phyloP scores from a whole-genome alignment of 2,329 filamentous ascomycete species.

The Fusarium nelsonii region DNA sequence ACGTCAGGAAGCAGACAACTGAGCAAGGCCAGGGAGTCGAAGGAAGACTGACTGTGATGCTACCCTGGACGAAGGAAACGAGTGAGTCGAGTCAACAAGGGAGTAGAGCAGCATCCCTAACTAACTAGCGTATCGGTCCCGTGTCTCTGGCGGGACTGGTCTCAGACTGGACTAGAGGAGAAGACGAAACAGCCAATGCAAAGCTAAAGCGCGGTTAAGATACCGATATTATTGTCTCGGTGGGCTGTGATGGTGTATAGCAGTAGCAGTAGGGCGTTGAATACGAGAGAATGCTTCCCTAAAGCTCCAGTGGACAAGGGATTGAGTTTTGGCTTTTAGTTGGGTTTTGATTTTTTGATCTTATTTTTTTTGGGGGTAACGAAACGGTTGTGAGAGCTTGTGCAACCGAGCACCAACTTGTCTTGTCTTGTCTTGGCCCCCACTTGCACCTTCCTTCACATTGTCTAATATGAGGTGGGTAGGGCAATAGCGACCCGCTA shows the following conservation, averaged over 20 bases:
- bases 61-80: constrained; percentile 12
- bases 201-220: constrained; percentile 22
- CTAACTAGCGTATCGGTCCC: constrained; percentile 32
- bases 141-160: constrained; percentile 23
- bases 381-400: constrained; percentile 26
- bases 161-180: constrained; percentile 3
- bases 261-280: constrained; percentile 34
- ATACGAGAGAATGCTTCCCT: constrained; percentile 45
- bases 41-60: constrained; percentile 3
- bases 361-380: too few species aligned
- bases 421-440: too few species aligned
- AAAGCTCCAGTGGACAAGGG: constrained; percentile 5
- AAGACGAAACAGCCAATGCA: constrained; percentile 29
- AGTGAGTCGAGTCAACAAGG: constrained; percentile 17
- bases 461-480: not conserved
- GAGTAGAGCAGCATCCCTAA: constrained; percentile 11
- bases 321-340: constrained; percentile 17
- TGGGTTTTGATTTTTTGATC: not conserved
- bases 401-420: constrained; percentile 17
- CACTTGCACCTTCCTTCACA: not conserved
- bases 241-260: constrained; percentile 31
- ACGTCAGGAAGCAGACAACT: not conserved
- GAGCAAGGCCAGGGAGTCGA: constrained; percentile 9
- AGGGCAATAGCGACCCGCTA: not conserved
- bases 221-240: constrained; percentile 30